phyloP scores from a whole-genome alignment of 2,329 filamentous ascomycete species.

The Colletotrichum tanaceti region DNA sequence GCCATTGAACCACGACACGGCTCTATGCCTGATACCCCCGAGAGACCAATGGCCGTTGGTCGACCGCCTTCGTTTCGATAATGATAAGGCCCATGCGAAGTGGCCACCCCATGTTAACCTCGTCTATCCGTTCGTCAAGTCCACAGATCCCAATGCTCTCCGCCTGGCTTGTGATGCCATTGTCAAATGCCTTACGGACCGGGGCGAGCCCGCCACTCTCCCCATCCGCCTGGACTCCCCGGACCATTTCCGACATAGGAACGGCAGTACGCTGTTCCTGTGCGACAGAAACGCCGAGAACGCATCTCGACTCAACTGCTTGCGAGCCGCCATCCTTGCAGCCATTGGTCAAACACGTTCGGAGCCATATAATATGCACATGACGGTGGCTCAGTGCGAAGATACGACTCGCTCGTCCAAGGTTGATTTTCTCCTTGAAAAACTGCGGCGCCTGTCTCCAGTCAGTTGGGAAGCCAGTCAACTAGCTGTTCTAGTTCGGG shows the following conservation, averaged over 20 bases:
- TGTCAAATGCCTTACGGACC: slow-evolving; percentile 47
- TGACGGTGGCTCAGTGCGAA: slow-evolving; percentile 71
- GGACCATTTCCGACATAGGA: slow-evolving; percentile 61
- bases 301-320: slow-evolving; percentile 44
- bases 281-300: slow-evolving; percentile 46
- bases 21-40: slow-evolving; percentile 70
- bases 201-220: slow-evolving; percentile 31
- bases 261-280: slow-evolving; percentile 63
- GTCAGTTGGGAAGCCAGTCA: slow-evolving; percentile 61
- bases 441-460: slow-evolving; percentile 60
- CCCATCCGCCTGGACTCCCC: slow-evolving; percentile 53
- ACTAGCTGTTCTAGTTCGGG: slow-evolving; percentile 65
- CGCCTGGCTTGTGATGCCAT: slow-evolving; percentile 55
- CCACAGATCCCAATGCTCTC: slow-evolving; percentile 54
- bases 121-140: slow-evolving; percentile 71
- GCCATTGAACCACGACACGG: slow-evolving; percentile 62
- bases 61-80: slow-evolving; percentile 67
- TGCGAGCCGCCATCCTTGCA: slow-evolving; percentile 52
- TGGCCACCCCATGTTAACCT: slow-evolving; percentile 78
- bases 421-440: slow-evolving; percentile 64
- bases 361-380: slow-evolving; percentile 58
- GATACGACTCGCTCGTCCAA: slow-evolving; percentile 54
- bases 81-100: slow-evolving; percentile 69
- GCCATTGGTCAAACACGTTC: slow-evolving; percentile 49
- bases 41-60: slow-evolving; percentile 58